Conservation (phyloP, 2,329 filamentous ascomycete species). For the Colletotrichum australisinense region DNA sequence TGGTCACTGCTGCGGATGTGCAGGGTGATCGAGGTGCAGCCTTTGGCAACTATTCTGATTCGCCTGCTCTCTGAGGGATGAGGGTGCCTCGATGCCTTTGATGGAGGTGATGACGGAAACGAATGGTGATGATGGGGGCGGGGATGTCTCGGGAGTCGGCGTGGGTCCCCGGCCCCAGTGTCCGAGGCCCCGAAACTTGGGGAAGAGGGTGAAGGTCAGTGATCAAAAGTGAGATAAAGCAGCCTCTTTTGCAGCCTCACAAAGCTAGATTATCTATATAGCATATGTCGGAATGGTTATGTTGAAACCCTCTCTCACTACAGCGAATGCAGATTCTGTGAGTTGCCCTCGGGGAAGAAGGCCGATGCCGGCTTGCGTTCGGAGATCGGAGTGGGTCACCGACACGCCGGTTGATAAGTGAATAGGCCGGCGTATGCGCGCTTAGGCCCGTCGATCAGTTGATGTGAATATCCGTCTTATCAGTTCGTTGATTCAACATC, state of each 20-base stretch:
- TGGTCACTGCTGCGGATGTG: conserved; percentile 42
- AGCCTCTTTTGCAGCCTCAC: background rate
- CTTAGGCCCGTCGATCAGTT: background rate
- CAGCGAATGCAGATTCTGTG: too few species aligned
- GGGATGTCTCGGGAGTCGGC: conserved; percentile 5
- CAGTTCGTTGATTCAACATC: background rate
- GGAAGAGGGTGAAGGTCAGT: background rate
- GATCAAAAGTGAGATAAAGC: background rate
- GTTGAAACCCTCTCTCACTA: background rate
- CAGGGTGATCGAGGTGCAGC: conserved; percentile 37
- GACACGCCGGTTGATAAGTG: conserved; percentile 6
- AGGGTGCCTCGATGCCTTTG: background rate
- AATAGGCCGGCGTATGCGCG: background rate
- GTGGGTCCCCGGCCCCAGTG: background rate
- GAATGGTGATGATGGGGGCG: background rate
- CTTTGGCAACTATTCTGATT: conserved; percentile 6
- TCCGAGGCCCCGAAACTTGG: conserved; percentile 5
- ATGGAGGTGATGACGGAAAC: background rate
- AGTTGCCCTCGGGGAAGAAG: conserved; percentile 15
- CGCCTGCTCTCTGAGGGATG: background rate
- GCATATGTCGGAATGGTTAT: background rate
- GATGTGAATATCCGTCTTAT: background rate
- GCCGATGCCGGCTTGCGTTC: conserved; percentile 24
- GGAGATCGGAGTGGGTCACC: conserved; percentile 35
- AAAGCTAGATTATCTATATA: too few species aligned